Evolutionary conservation across 2,329 filamentous ascomycete species (phyloP).

Genomic region (Biscogniauxia sp.): DNA sequence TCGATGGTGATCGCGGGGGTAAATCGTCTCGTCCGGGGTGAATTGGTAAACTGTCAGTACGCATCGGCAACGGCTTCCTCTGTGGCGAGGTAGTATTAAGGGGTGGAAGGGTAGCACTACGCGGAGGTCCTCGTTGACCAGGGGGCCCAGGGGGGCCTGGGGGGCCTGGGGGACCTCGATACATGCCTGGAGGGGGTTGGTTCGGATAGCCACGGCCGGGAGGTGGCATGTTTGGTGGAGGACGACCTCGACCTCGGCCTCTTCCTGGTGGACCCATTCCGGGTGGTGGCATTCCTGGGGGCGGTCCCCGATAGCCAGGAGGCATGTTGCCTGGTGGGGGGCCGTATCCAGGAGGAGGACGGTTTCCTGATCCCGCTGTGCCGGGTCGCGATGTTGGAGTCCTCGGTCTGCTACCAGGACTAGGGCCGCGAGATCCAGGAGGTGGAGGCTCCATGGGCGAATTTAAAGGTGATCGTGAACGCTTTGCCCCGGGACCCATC

Average conservation of each 20-base stretch:
- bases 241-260: conserved; percentile 25
- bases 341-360: conserved; percentile 24
- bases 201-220: conserved; percentile 28
- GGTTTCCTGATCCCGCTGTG: conserved; percentile 24
- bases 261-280: conserved; percentile 14
- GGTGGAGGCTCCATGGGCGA: conserved; percentile 29
- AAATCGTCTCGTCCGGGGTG: conserved; percentile 39
- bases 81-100: conserved; percentile 42
- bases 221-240: conserved; percentile 27
- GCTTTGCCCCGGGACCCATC: conserved; percentile 39
- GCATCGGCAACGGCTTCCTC: conserved; percentile 52
- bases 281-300: conserved; percentile 25
- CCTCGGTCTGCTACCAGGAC: conserved; percentile 31
- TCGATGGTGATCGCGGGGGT: conserved; percentile 35
- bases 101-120: conserved; percentile 12
- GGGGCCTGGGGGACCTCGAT: conserved; percentile 23
- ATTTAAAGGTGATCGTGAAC: conserved; percentile 46
- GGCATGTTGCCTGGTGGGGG: conserved; percentile 23
- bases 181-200: conserved; percentile 27
- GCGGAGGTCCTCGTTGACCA: conserved; percentile 15
- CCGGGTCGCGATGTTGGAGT: conserved; percentile 30
- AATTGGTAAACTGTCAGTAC: conserved; percentile 35
- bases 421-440: conserved; percentile 34
- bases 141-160: conserved; percentile 21
- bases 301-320: conserved; percentile 35